These are phyloP conservation scores for Fusarium sp. DNA, from an alignment of 2,329 filamentous ascomycete species.

Conservation along the genomic window DNA sequence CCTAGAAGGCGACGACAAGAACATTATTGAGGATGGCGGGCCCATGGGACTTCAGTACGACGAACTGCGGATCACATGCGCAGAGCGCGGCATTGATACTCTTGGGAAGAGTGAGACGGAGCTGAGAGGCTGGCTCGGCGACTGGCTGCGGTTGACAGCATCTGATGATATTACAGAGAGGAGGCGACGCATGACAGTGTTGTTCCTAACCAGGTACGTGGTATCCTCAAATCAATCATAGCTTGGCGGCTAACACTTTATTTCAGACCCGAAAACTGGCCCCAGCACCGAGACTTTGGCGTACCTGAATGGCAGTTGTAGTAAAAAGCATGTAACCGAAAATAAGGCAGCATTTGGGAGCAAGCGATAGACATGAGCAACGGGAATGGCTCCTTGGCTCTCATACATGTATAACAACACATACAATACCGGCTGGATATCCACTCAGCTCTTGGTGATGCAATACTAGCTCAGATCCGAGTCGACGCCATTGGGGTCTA, in stretches of 20 bases:
- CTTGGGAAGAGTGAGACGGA: conserved; percentile 68
- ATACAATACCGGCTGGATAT: not conserved
- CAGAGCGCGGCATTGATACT: conserved; percentile 74
- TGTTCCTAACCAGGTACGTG: conserved; percentile 57
- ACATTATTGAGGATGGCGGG: conserved; percentile 75
- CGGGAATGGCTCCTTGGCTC: not conserved
- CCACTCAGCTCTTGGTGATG: conserved; percentile 10
- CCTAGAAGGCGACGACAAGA: conserved; percentile 76
- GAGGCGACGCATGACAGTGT: conserved; percentile 53
- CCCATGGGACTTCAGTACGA: conserved; percentile 64
- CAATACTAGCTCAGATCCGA: conserved; percentile 2
- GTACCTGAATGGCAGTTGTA: conserved; percentile 57
- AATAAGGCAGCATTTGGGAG: not conserved
- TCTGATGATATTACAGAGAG: conserved; percentile 52
- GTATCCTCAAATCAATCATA: not conserved
- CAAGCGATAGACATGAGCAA: conserved; percentile 9
- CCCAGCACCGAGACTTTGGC: conserved; percentile 54
- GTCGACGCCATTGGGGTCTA: not conserved
- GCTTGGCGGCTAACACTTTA: conserved; percentile 20
- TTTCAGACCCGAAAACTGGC: conserved; percentile 55
- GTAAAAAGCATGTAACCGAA: conserved; percentile 2
- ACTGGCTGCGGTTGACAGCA: conserved; percentile 62
- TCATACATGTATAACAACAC: conserved; percentile 30
- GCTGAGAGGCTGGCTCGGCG: conserved; percentile 59
- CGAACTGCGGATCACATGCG: conserved; percentile 78